Evolutionary conservation across 2,329 filamentous ascomycete genomes (phyloP), one percentile per base, ranked within the genome.

Genomic region (Rhynchosporium graminicola): DNA sequence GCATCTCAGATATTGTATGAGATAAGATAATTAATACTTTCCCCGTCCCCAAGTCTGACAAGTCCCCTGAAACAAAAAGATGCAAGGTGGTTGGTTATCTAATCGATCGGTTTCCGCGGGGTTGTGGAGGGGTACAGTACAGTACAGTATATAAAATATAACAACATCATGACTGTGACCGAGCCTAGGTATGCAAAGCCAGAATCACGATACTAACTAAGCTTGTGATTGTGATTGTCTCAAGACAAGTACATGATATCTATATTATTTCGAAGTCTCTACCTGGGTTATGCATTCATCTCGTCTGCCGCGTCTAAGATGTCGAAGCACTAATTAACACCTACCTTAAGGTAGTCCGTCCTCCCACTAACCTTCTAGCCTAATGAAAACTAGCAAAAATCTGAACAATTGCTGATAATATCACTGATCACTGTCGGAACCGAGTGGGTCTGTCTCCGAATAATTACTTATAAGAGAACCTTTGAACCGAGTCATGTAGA

Each of bases 311-410:
- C 20, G 28, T 9, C 45, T 47, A 12, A 43, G 20, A 12, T 13
- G 15, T 20, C 29, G 8, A 29, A 43, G 42, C 42, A 50, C 48
- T 8, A 20, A 33, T n/a, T 51, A 33, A 31, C 13, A n/a, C 26
- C 31, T 1, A 51, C 31, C 50, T 52, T 38, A 20, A 20, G 20
- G 20, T 20, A 20, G 20, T 20, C 20, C 20, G 50, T 52, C 50
- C 50, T 52, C 50, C 50, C 50, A 52, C 50, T 33, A 52, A 52
- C 40, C 20, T 52, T 20, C 50, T 52, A 29, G 50, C 50, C 38
- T 52, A 38, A 33, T 20, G 26, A 52, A 52, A 52, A 52, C 50
- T 1, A 52, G 20, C 31, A 20, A 52, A 52, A 52, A 31, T 52
- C 38, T 33, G 5, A 15, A 33, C 29, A 6, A 20, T 43, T n/a